Base-by-base conservation (phyloP, 352 stramenopile genomes). In the Globisporangium alternatum region DNA sequence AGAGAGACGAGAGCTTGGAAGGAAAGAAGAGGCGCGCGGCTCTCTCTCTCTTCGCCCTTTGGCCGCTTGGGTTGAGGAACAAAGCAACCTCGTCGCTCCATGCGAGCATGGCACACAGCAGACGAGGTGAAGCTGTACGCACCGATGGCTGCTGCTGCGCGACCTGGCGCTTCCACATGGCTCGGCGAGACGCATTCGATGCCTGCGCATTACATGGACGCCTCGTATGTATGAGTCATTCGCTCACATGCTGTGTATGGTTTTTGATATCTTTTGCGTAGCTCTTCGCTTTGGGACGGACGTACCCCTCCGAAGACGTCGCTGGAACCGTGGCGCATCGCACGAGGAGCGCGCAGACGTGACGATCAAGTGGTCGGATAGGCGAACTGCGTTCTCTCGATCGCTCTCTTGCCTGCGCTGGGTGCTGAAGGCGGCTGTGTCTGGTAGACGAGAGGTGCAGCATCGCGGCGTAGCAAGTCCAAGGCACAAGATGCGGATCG, bases 91-190 rank as follows among this genome's bases (percentile, higher is more conserved):
- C 35, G 35, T 13, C 35, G 6, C 2, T 41, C 35, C 6, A 12
- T 41, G 4, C 35, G n/a, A n/a, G n/a, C n/a, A 41, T 41, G 35
- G 12, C 35, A n/a, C n/a, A n/a, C 5, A 41, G 12, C 35, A 41
- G 8, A 8, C 12, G 35, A 41, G 35, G 4, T 41, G n/a, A n/a
- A 41, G 3, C 35, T 41, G 7, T 44, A 57, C 48, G 48, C 35
- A 60, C 53, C 28, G 44, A 53, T 19, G 19, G 12, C 41, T 73
- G 61, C 47, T 77, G 62, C 12, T 76, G 74, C 0, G 75, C 67
- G 51, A 85, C 58, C 55, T 88, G 71, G 13, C 81, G 76, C 67
- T 88, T 90, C 81, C 81, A 90, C 81, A 90, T 90, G 12, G 74
- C 78, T 53, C 81, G 77, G 7, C 78, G 70, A 2, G 81, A 80